Evolutionary conservation across 768 basidiomycete species (phyloP), one percentile per base, ranked within the genome.

Genomic region (Phylloporus sp.): DNA sequence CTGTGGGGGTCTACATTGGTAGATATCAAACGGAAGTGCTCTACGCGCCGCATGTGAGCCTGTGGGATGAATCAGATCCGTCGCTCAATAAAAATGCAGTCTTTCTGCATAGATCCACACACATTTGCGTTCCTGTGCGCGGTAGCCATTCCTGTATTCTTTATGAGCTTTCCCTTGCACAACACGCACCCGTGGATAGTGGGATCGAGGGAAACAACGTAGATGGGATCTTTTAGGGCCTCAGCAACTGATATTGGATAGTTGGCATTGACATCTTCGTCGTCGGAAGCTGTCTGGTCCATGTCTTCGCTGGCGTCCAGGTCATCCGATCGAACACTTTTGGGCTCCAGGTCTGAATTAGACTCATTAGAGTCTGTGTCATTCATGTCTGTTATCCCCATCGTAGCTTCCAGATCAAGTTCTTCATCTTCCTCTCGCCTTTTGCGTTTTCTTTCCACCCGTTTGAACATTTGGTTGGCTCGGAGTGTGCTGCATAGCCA

Each of bases 331-430:
- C 72, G 74, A 9, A 66, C 65, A 46, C 34, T 38, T 28, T 72
- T 12, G 59, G 47, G 61, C 47, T 59, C 81, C 20, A 76, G 76
- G 47, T 72, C 73, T 9, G 81, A 80, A 12, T 77, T 76, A 60
- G 77, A 65, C 69, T 88, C 87, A 42, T 86, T 85, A 27, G 86
- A 86, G 66, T 90, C 85, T 1, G 86, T 86, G 57, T 89, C 84
- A 36, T 88, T 75, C 55, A 90, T 63, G 23, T 86, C 88, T 12
- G 88, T 69, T 31, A 81, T 62, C 43, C 80, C 80, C 61, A 77
- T 86, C 72, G 75, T 72, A n/a, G 83, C 84, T 29, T 86, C 80
- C 6, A 86, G 58, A 0, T 81, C 84, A 31, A 85, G 75, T 45
- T 80, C 78, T 64, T 85, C 83, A 54, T 86, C 85, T 56, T 83